phyloP scores from a whole-genome alignment of 1,139 yeast species.

The Oligophagozyma castellii region DNA sequence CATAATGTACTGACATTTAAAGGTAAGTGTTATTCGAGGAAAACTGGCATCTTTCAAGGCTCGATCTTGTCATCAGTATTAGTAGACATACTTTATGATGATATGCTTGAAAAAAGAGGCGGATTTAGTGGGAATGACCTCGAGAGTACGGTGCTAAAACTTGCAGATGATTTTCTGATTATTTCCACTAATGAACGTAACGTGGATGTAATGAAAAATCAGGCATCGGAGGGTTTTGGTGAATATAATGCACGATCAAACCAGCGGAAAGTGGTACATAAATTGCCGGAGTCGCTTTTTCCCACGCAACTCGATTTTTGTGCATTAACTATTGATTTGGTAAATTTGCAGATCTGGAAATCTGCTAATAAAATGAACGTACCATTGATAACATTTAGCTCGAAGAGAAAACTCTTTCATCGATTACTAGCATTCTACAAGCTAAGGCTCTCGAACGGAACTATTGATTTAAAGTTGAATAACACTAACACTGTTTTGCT shows the following conservation, averaged over 20 bases:
- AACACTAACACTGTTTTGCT: no score
- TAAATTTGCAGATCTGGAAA: slow-evolving; percentile 16
- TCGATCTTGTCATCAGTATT: slow-evolving; percentile 61
- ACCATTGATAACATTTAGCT: slow-evolving; percentile 5
- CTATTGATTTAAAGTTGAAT: slow-evolving; percentile 11
- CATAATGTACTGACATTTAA: slow-evolving; percentile 28
- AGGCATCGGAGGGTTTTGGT: slow-evolving; percentile 29
- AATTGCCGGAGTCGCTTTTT: slow-evolving; percentile 3
- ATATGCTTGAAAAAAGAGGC: slow-evolving; percentile 38
- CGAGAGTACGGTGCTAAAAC: slow-evolving; percentile 37
- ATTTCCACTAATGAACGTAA: slow-evolving; percentile 32
- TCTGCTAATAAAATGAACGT: slow-evolving; percentile 8
- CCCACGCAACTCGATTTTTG: slow-evolving; percentile 13
- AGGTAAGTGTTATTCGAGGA: slow-evolving; percentile 31
- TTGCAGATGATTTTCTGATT: slow-evolving; percentile 79
- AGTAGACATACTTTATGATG: slow-evolving; percentile 64
- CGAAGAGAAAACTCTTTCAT: slow-evolving; percentile 6
- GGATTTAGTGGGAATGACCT: slow-evolving; percentile 17
- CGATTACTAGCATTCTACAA: slow-evolving; percentile 6
- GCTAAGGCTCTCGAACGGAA: slow-evolving; percentile 17
- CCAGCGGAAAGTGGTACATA: slow-evolving; percentile 31
- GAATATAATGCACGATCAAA: slow-evolving; percentile 52
- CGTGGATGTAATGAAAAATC: slow-evolving; percentile 15
- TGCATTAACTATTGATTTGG: slow-evolving; percentile 13
- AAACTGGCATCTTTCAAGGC: slow-evolving; percentile 77